Base-by-base conservation (phyloP, 1,139 yeast genomes). In the Yamadazyma atmosphaerica region DNA sequence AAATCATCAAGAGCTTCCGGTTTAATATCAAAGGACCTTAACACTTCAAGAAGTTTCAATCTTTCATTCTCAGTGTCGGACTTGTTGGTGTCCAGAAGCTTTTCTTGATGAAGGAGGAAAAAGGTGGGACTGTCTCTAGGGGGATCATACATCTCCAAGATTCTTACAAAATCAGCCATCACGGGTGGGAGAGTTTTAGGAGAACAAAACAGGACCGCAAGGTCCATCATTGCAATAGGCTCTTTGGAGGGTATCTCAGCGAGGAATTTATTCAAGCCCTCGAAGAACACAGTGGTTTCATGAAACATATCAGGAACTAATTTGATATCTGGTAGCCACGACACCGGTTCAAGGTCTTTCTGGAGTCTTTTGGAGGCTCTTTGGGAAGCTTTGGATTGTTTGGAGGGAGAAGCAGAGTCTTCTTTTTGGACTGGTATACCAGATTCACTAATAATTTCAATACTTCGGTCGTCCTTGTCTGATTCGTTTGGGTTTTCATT, bases 301-400 rank as follows among this genome's bases (percentile, higher is more conserved):
- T 35, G 35, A 47, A 68, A 63, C 48, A 51, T 46, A n/a, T 43
- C 42, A 4, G 47, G 35, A n/a, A 53, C 45, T n/a, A 51, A 39
- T 7, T 58, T 58, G 5, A 54, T 45, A 21, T 43, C 44, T 1
- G 53, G 52, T 8, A 39, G 32, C 32, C 38, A 42, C 1, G 48
- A 44, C 1, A 24, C 30, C 3, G 46, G 33, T 2, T 47, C 44
- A 2, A 43, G 22, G 30, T 61, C 68, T 42, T 59, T 50, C 36
- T 67, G 61, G 32, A 71, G 56, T 38, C 77, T 43, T 42, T 68
- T 68, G 0, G 76, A 71, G 1, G 71, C 55, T 31, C 77, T 45
- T 38, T 65, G 72, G 2, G 52, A 37, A 4, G 34, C 32, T 23
- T 41, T 39, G 11, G 13, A 10, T 3, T 32, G 27, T 60, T 64